Base-by-base conservation (phyloP, 106 monocot genomes). In the Narthecium ossifragum region DNA sequence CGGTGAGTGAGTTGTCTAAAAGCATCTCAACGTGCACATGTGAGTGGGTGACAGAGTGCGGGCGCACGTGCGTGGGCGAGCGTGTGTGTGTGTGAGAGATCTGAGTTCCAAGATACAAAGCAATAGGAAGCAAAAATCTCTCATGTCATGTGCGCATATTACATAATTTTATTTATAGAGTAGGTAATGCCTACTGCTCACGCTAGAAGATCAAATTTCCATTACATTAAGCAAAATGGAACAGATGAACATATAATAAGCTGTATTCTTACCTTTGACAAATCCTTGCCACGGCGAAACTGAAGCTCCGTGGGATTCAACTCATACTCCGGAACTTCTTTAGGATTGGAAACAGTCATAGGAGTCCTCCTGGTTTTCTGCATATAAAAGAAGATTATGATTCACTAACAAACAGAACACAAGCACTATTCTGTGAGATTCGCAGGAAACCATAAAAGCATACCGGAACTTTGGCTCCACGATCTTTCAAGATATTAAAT, bases 251-350 rank as follows among this genome's bases (percentile, higher is more conserved):
- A 43, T n/a, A n/a, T 43, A 13, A 13, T 2, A 56, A 30, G 27
- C 24, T 32, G 22, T 47, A 60, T 15, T 46, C 64, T 64, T 87
- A 45, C 91, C 76, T 79, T 77, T 53, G 26, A 36, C 34, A 80
- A 57, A 27, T 69, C 75, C 6, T 76, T 79, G 8, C 79, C 82
- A 77, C 75, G 61, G 23, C 83, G 75, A 63, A 98, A 69, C 60
- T 87, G 80, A 49, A 98, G 73, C 27, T 98, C 90, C 4, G 38
- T 7, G 27, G 91, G 98, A 39, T 91, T 91, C 67, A 98, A 55
- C 71, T 98, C 98, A 65, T 98, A 98, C 60, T 98, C 98, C 29
- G 98, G 98, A 65, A 87, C 71, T 53, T 98, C 98, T 64, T 46
- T 67, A 3, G 91, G 90, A 77, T 98, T 88, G 21, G 84, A 87